These are phyloP conservation scores for Suillus bovinus DNA, from an alignment of 768 basidiomycete genomes.

Conservation along the genomic window DNA sequence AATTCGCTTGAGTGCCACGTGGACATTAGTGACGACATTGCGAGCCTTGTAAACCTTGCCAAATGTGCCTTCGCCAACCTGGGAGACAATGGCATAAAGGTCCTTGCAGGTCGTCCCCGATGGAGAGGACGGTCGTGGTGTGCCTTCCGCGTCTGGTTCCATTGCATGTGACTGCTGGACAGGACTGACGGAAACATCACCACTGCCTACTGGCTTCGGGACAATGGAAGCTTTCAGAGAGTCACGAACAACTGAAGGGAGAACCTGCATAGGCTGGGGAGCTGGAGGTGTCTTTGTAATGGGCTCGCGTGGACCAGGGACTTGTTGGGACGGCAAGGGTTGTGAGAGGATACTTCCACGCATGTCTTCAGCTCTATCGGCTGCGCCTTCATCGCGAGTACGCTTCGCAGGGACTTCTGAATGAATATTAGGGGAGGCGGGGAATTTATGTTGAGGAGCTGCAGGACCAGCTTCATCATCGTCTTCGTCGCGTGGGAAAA, in stretches of 20 bases:
- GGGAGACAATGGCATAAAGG: conserved; percentile 83
- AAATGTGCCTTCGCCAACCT: conserved; percentile 98
- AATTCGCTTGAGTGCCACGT: conserved; percentile 94
- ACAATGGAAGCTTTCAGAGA: conserved; percentile 20
- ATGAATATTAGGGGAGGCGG: conserved; percentile 14
- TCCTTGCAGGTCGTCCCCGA: conserved; percentile 42
- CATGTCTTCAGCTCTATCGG: conserved; percentile 24
- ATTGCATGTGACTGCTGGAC: conserved; percentile 19
- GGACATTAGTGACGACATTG: conserved; percentile 70
- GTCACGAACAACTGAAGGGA: conserved; percentile 20
- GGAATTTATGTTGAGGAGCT: conserved; percentile 17
- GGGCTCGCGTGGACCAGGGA: conserved; percentile 10
- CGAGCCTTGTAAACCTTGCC: conserved; percentile 97
- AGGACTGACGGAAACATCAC: conserved; percentile 24
- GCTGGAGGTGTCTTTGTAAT: conserved; percentile 16
- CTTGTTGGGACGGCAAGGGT: conserved; percentile 3
- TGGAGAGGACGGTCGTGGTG: conserved; percentile 31
- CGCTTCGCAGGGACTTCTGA: conserved; percentile 30
- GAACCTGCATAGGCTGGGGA: conserved; percentile 10
- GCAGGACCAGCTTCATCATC: conserved; percentile 33
- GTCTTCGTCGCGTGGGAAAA: conserved; percentile 80
- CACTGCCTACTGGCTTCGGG: conserved; percentile 24
- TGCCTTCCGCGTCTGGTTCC: conserved; percentile 25
- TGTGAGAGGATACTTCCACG: neutral
- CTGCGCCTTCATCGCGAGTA: conserved; percentile 20